Base-by-base conservation (phyloP, 371 early-diverging fungal species). In the Coemansia sp. region DNA sequence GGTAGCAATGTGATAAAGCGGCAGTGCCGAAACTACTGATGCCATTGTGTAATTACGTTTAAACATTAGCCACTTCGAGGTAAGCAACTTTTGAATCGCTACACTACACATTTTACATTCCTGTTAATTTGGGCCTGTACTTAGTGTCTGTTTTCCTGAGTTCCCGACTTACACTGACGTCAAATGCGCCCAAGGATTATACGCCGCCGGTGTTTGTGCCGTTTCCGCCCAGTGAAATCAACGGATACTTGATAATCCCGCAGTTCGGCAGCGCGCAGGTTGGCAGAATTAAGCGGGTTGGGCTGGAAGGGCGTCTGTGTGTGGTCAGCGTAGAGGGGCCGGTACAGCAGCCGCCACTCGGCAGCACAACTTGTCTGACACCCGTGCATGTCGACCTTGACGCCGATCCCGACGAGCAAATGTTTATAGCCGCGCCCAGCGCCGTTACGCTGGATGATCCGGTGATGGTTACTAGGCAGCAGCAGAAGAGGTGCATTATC, bases 281-380 rank as follows among this genome's bases (percentile, higher is more conserved):
- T 6, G 75, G 67, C 5, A 55, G 57, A 6, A 39, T 30, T 5
- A 62, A 26, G 13, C 32, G 42, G 9, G 34, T 16, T 8, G 43
- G 57, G 4, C 10, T 62, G 10, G 43, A 52, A n/a, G 47, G 66
- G 59, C 59, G 45, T 13, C 43, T 70, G 63, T 66, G 70, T 32
- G 66, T 55, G 6, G 32, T 75, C 38, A 52, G 67, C 26, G 71
- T 70, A 8, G 75, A 75, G 26, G 75, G 75, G 13, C 59, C 63
- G 3, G 59, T 66, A n/a, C 67, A 65, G 34, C 26, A 56, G 10
- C 70, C 75, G 4, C 59, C 71, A 0, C 71, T 70, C 1, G 75
- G 75, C 4, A 66, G 59, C 49, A 36, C 52, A 31, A n/a, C 47
- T 13, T 66, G 66, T 11, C 8, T 50, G 0, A 40, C 38, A 45